Conservation (phyloP, 1,284 basidiomycete species). For the Phenoliferia sp. region DNA sequence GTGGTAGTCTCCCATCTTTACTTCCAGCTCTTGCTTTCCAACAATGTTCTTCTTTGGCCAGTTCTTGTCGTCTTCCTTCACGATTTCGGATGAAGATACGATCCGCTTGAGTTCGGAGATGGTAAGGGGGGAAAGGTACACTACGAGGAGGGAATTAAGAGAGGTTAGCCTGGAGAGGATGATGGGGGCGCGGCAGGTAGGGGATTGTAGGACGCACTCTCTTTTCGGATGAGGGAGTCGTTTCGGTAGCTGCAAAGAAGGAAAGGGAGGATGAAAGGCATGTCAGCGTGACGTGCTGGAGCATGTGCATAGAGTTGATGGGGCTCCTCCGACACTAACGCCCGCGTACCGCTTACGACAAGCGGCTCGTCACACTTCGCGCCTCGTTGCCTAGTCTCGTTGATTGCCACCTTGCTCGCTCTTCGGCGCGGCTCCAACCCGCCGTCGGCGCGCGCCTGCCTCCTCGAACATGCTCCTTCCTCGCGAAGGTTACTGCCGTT, state of each 20-base stretch:
- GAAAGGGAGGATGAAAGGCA: neutral
- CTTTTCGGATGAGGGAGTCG: slow-evolving; percentile 94
- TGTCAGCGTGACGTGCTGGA: neutral
- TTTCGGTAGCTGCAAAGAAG: slow-evolving; percentile 81
- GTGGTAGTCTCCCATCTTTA: slow-evolving; percentile 88
- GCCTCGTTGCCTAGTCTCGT: too few relatives aligned
- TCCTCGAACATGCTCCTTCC: too few relatives aligned
- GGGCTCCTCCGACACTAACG: too few relatives aligned
- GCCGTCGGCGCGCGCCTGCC: too few relatives aligned
- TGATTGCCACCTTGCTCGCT: too few relatives aligned
- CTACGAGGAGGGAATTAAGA: slow-evolving; percentile 47
- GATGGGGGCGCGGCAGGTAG: too few relatives aligned
- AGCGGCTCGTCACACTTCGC: too few relatives aligned
- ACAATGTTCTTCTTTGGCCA: slow-evolving; percentile 99
- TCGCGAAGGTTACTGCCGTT: too few relatives aligned
- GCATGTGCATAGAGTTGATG: neutral
- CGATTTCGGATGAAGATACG: slow-evolving; percentile 90
- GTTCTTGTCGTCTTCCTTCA: slow-evolving; percentile 95
- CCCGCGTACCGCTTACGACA: too few relatives aligned
- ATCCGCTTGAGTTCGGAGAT: slow-evolving; percentile 91
- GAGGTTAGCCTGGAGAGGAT: neutral
- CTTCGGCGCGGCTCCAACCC: too few relatives aligned
- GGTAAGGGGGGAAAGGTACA: slow-evolving; percentile 89
- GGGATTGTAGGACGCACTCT: slow-evolving; percentile 61
- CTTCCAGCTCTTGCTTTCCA: slow-evolving; percentile 95